These are phyloP conservation scores for Sergeia podlipaevii DNA, from an alignment of 208 protist species.

Conservation along the genomic window DNA sequence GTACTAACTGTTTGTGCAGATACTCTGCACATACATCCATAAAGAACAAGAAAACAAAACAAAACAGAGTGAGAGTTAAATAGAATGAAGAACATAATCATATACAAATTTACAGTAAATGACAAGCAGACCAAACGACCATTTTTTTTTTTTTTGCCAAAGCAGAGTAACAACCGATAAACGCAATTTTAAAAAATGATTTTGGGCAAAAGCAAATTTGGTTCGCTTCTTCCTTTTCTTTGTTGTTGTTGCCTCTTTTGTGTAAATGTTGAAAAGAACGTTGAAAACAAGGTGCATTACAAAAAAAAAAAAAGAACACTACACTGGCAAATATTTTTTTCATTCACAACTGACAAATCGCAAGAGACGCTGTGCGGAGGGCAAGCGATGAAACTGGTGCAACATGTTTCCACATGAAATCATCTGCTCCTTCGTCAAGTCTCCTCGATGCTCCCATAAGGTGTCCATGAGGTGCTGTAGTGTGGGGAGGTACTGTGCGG, in stretches of 20 bases:
- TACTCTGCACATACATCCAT: neutral
- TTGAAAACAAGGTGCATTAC: slow-evolving; percentile 6
- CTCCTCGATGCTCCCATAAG: slow-evolving; percentile 41
- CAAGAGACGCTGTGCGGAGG: slow-evolving; percentile 14
- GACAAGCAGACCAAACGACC: no score
- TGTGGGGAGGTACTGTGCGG: slow-evolving; percentile 20
- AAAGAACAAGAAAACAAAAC: slow-evolving; percentile 1
- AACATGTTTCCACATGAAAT: slow-evolving; percentile 6
- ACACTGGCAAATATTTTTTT: neutral
- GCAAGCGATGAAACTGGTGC: slow-evolving; percentile 9
- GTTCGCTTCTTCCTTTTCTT: neutral
- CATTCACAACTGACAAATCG: slow-evolving; percentile 15
- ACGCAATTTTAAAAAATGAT: slow-evolving; percentile 3
- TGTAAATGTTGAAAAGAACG: neutral
- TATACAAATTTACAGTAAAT: no score
- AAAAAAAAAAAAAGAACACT: slow-evolving; percentile 8
- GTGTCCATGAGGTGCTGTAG: slow-evolving; percentile 50
- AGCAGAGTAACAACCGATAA: no score
- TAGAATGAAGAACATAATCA: neutral
- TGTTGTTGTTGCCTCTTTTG: neutral
- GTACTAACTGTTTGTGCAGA: no score
- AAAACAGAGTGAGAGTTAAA: slow-evolving; percentile 6
- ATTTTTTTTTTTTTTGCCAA: no score
- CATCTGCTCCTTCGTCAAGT: slow-evolving; percentile 50
- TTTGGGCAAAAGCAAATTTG: slow-evolving; percentile 4